A percentile compares a stretch with the other conserved stretches of the same genome.
Evolutionary conservation across 129 eudicot genomes (phyloP).

Genomic region (Centaurea solstitialis): DNA sequence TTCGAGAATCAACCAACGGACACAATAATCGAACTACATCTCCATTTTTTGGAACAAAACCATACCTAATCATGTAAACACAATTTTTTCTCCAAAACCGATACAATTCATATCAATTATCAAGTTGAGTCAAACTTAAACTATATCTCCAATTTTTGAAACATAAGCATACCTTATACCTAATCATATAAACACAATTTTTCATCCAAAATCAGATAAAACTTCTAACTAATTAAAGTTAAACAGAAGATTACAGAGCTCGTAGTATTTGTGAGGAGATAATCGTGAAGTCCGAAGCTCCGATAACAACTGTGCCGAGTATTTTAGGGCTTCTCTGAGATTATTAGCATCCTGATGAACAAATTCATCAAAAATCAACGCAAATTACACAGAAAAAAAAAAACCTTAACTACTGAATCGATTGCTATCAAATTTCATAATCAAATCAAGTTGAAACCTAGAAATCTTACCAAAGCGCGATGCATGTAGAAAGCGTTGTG

Average conservation of each 20-base stretch:
- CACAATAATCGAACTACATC: constrained; percentile 15
- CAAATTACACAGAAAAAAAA: not conserved
- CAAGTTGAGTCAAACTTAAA: constrained; percentile 21
- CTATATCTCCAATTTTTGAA: constrained; percentile 10
- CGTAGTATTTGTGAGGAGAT: constrained; percentile 93
- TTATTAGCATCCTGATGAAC: constrained; percentile 72
- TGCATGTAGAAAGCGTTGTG: constrained; percentile 96
- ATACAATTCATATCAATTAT: constrained; percentile 14
- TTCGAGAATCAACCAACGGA: not conserved
- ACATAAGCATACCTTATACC: not conserved
- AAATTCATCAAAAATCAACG: not conserved
- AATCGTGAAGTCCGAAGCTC: constrained; percentile 95
- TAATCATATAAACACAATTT: not conserved
- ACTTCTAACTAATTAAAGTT: not conserved
- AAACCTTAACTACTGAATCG: not conserved
- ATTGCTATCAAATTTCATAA: not conserved
- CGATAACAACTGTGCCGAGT: constrained; percentile 85
- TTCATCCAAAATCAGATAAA: not conserved
- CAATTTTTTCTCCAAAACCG: not conserved
- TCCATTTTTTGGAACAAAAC: constrained; percentile 1
- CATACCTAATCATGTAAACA: not conserved
- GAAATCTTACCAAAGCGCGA: constrained; percentile 75
- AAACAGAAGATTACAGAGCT: constrained; percentile 61
- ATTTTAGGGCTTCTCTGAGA: constrained; percentile 92
- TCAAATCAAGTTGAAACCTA: constrained; percentile 4